Percentiles rank a stretch among this genome's conserved stretches.
Evolutionary conservation across 805 yeast species (phyloP).

Genomic region (Yarrowia bubula): DNA sequence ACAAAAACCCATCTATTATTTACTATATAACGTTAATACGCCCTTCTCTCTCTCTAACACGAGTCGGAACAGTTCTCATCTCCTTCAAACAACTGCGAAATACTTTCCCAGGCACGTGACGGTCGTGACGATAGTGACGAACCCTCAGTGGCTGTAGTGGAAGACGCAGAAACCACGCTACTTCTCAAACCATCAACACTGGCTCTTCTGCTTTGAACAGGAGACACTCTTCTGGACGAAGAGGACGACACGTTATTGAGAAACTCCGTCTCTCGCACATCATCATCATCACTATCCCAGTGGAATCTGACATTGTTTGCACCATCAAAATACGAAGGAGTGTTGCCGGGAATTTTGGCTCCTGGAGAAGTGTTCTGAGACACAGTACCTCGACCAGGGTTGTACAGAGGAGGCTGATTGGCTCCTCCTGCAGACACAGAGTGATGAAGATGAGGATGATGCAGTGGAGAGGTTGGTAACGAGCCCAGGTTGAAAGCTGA

Average conservation of each 20-base stretch:
- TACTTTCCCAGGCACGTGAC: conserved; percentile 11
- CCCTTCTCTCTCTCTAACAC: neutral
- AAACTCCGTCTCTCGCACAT: conserved; percentile 17
- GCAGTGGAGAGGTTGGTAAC: conserved; percentile 6
- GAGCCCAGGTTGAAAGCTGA: conserved; percentile 17
- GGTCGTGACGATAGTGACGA: neutral
- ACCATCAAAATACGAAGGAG: conserved; percentile 21
- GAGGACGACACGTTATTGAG: conserved; percentile 7
- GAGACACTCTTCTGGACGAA: neutral
- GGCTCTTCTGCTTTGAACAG: neutral
- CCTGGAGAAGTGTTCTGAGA: conserved; percentile 4
- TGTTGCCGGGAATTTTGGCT: neutral
- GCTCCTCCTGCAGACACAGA: conserved; percentile 2
- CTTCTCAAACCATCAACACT: neutral
- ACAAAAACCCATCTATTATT: neutral
- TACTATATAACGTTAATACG: neutral
- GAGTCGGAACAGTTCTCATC: conserved; percentile 24
- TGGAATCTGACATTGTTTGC: conserved; percentile 9
- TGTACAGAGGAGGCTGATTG: neutral
- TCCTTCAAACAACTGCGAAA: conserved; percentile 19
- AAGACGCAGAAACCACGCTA: neutral
- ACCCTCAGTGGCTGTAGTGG: neutral
- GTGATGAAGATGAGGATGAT: conserved; percentile 12
- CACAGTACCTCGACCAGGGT: neutral
- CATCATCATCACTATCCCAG: conserved; percentile 26